Conservation (phyloP, 495 filamentous ascomycete species). For the Eremomyces bilateralis region DNA sequence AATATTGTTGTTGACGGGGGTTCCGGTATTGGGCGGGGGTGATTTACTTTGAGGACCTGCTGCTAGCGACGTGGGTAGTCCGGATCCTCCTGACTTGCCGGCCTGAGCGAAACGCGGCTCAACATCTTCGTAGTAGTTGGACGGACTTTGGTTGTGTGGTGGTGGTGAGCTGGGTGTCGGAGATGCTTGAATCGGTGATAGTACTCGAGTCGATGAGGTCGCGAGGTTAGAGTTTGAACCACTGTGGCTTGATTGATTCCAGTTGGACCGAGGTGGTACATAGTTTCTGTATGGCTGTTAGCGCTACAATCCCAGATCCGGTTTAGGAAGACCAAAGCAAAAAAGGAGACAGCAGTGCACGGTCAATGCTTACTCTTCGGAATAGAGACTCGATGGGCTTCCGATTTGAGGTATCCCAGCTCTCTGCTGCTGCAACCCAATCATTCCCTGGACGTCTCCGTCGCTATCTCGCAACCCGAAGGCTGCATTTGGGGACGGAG, state of each 20-base stretch:
- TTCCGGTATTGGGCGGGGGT: no score
- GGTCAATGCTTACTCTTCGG: constrained; percentile 61
- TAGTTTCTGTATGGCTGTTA: constrained; percentile 13
- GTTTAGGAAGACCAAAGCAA: no score
- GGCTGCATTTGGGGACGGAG: constrained; percentile 5
- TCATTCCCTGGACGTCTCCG: constrained; percentile 43
- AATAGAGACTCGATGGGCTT: constrained; percentile 45
- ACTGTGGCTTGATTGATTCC: constrained; percentile 22
- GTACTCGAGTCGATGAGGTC: constrained; percentile 9
- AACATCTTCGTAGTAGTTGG: constrained; percentile 79
- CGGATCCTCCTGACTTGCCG: no score
- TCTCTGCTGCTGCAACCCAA: constrained; percentile 39
- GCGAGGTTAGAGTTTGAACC: constrained; percentile 10
- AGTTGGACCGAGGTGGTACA: constrained; percentile 28
- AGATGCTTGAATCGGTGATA: constrained; percentile 15
- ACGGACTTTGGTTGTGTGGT: constrained; percentile 12
- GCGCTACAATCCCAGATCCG: no score
- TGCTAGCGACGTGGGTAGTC: no score
- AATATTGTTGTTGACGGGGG: no score
- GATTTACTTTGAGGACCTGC: no score
- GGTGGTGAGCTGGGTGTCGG: constrained; percentile 16
- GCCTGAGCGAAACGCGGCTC: constrained; percentile 61
- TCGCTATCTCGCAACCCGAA: constrained; percentile 39
- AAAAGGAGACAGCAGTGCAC: no score
- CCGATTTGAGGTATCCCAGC: constrained; percentile 23